Evolutionary conservation across 495 filamentous ascomycete genomes (phyloP), one percentile per base, ranked within the genome.

Genomic region (Hypoxylon rickii): DNA sequence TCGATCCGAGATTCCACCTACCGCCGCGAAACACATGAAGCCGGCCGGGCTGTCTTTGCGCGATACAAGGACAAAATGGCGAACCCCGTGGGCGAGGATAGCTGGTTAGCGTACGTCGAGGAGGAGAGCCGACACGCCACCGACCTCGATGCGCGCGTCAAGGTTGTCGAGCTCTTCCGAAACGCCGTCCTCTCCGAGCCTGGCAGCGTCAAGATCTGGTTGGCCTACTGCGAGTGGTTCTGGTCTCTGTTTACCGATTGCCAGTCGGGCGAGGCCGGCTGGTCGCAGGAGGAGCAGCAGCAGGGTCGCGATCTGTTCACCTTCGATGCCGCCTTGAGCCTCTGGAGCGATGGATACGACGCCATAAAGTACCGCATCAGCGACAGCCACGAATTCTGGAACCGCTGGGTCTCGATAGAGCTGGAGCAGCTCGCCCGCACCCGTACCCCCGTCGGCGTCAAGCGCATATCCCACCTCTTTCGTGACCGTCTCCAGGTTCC

Each of bases 311-410:
- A 95, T 51, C 74, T 91, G n/a, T 96, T 96, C 70, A 85, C 79
- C 21, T 81, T 86, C 73, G 86, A 92, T 34, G 77, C 79, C 29
- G 83, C 94, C 44, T 63, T 95, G 22, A 83, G 86, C 32, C 86
- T 92, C 7, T 96, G 92, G 87, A 81, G 88, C 63, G 77, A 87
- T 39, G 94, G 83, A 19, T 86, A 87, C 34, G 83, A 89, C 39
- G 85, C 86, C 18, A 94, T 90, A 11, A 83, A 86, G 64, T 90
- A 86, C 74, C 86, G 89, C 61, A 81, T 97, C 51, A 81, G 85
- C 63, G 89, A 96, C 65, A 96, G 92, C 73, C 83, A 94, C 62
- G 62, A 86, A 42, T 79, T 97, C n/a, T 98, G 92, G 92, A 84
- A 96, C 66, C 86, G 85, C 51, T 92, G 74, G 89, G 88, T 77